phyloP scores from a whole-genome alignment of 306 rosid genomes.

The Arachis hypogaea region DNA sequence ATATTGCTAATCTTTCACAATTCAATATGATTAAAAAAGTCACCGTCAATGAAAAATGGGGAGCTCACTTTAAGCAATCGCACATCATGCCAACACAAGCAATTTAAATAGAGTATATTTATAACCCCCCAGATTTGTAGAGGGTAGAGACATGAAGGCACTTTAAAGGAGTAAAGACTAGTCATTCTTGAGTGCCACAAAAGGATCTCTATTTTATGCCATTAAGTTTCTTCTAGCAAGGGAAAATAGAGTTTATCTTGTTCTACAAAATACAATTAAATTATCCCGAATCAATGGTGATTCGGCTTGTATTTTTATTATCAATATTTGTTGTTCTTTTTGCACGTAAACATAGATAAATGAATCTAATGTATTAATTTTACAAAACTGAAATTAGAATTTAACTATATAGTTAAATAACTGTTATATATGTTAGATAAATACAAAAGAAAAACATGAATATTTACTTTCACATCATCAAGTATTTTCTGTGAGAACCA shows the following conservation, averaged over 20 bases:
- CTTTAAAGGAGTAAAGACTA: background rate
- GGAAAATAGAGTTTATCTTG: conserved; percentile 15
- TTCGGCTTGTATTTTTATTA: no score
- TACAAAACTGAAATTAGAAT: no score
- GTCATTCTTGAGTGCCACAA: background rate
- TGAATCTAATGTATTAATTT: no score
- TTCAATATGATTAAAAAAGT: no score
- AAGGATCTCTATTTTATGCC: background rate
- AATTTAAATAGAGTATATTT: background rate
- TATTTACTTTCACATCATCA: no score
- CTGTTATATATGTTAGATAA: no score
- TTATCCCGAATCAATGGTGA: no score
- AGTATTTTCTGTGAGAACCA: no score
- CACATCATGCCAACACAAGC: conserved; percentile 2
- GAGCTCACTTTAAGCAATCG: conserved; percentile 8
- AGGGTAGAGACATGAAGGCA: background rate
- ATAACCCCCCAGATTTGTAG: background rate
- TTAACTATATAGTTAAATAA: no score
- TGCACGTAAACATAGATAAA: no score
- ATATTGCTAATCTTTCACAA: conserved; percentile 1
- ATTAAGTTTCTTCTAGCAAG: conserved; percentile 1
- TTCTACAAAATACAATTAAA: background rate
- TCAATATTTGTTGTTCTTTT: no score
- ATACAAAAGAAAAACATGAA: no score
- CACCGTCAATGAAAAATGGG: background rate